phyloP scores from a whole-genome alignment of 805 yeast species.

The Schwanniomyces occidentalis region DNA sequence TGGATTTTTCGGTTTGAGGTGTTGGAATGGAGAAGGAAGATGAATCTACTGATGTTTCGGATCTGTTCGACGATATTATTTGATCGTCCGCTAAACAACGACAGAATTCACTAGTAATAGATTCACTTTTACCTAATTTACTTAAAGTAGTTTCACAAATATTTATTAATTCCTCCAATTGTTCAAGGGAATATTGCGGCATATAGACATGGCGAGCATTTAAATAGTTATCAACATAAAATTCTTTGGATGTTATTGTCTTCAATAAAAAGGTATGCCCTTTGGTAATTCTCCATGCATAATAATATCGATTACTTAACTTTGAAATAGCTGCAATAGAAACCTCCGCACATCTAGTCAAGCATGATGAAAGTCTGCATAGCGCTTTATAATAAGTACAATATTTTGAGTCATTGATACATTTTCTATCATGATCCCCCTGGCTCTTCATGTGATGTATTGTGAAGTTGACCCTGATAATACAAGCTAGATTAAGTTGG shows the following conservation, averaged over 20 bases:
- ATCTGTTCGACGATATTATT: no score
- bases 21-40: not conserved
- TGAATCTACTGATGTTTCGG: not conserved
- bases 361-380: constrained; percentile 22
- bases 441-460: constrained; percentile 23
- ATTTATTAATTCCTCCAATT: constrained; percentile 25
- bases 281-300: constrained; percentile 42
- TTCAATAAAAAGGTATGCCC: constrained; percentile 33
- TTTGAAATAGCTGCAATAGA: constrained; percentile 37
- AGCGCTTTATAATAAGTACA: constrained; percentile 16
- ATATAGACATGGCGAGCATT: constrained; percentile 12
- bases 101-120: constrained; percentile 12
- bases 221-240: constrained; percentile 24
- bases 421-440: constrained; percentile 20
- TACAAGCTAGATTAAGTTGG: constrained; percentile 28
- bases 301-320: constrained; percentile 36
- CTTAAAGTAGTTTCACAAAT: constrained; percentile 26
- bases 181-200: constrained; percentile 18
- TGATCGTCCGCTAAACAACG: no score
- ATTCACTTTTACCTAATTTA: constrained; percentile 20
- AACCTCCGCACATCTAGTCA: constrained; percentile 28
- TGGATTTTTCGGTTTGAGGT: not conserved
- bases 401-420: constrained; percentile 16
- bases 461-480: constrained; percentile 29
- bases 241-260: constrained; percentile 27